phyloP scores from a whole-genome alignment of 345 rosid genomes.

The Brassica rapa region DNA sequence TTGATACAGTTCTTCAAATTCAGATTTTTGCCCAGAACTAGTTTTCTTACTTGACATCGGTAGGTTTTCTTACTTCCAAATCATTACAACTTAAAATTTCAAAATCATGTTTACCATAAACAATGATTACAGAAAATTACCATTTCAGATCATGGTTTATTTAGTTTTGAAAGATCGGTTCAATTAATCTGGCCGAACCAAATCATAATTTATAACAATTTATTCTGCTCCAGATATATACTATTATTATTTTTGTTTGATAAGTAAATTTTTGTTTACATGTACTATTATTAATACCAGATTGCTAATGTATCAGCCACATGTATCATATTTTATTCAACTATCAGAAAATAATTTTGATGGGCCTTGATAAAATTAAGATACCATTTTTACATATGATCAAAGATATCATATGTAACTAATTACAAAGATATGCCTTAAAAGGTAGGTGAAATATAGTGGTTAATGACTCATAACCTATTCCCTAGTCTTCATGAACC shows the following conservation, averaged over 20 bases:
- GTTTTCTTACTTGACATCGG: neutral
- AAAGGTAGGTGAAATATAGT: constrained; percentile 10
- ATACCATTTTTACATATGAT: neutral
- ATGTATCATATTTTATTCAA: neutral
- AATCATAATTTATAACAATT: neutral
- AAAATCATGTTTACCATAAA: neutral
- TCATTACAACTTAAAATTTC: constrained; percentile 27
- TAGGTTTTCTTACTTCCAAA: constrained; percentile 20
- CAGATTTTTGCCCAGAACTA: too few relatives aligned
- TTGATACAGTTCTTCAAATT: too few relatives aligned
- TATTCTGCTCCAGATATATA: neutral
- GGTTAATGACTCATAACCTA: constrained; percentile 47
- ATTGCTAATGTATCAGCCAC: neutral
- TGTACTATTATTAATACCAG: neutral
- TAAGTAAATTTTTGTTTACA: too few relatives aligned
- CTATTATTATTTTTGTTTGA: neutral
- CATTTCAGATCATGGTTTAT: neutral
- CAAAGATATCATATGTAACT: neutral
- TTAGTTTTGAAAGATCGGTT: neutral
- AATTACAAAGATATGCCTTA: neutral
- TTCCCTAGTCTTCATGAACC: constrained; percentile 36
- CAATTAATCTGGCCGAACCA: constrained; percentile 8
- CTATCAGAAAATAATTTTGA: neutral
- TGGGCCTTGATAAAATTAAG: constrained; percentile 4
- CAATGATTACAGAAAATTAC: neutral